phyloP scores from a whole-genome alignment of 345 rosid species.

The Rhodomyrtus tomentosa region DNA sequence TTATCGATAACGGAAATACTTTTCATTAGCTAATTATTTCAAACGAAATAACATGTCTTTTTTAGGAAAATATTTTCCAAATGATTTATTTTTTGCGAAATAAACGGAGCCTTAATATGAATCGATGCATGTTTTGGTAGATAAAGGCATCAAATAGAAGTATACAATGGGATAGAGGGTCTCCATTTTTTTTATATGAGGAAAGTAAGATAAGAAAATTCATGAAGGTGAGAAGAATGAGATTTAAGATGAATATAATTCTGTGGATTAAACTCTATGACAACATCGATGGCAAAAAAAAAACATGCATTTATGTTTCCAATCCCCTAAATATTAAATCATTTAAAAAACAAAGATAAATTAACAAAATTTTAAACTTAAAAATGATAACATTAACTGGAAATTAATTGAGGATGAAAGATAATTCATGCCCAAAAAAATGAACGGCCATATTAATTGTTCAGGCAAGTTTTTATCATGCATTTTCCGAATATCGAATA shows the following conservation, averaged over 20 bases:
- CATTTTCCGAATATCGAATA: background rate
- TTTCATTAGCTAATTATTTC: too few species aligned
- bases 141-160: background rate
- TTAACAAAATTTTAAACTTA: background rate
- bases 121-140: background rate
- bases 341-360: background rate
- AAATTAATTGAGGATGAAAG: background rate
- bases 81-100: too few species aligned
- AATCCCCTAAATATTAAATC: background rate
- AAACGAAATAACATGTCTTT: too few species aligned
- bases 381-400: background rate
- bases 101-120: background rate
- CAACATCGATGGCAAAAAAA: background rate
- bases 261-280: background rate
- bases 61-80: too few species aligned
- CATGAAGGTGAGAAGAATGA: background rate
- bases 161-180: background rate
- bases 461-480: background rate
- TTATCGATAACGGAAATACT: too few species aligned
- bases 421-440: background rate
- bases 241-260: background rate
- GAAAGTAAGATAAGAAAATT: background rate
- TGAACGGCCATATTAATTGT: background rate
- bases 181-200: background rate
- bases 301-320: background rate